A percentile compares a stretch with the other conserved stretches of the same genome.
Evolutionary conservation across 176 grass and related monocot species (phyloP).

Genomic region (Tillandsia fasciculata): DNA sequence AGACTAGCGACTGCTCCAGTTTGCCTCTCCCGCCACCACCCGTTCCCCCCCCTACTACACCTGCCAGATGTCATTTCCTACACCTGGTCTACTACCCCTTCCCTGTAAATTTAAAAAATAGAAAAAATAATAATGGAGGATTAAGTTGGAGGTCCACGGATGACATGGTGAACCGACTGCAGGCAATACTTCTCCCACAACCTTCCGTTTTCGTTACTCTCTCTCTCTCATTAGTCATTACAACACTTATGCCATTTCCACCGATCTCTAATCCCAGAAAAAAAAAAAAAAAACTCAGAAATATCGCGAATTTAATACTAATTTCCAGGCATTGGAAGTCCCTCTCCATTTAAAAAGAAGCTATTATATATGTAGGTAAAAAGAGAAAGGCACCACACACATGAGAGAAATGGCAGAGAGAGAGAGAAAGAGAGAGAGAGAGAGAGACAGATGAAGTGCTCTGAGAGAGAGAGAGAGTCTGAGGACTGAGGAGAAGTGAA

Average conservation of each 20-base stretch:
- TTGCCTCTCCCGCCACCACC: neutral
- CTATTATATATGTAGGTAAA: neutral
- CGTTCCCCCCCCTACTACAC: neutral
- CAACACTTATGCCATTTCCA: neutral
- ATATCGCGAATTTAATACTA: neutral
- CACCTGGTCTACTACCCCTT: too few species aligned
- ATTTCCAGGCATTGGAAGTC: neutral
- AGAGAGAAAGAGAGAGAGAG: neutral
- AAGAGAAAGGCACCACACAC: too few species aligned
- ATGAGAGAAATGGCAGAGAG: too few species aligned
- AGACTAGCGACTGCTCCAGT: too few species aligned
- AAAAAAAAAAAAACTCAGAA: neutral
- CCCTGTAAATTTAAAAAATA: too few species aligned
- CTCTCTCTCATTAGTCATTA: neutral
- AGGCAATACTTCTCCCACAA: neutral
- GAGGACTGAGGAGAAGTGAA: conserved; percentile 12
- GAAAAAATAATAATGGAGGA: too few species aligned
- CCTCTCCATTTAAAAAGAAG: neutral
- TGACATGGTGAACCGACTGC: too few species aligned
- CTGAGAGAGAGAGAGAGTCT: neutral
- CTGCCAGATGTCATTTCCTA: neutral
- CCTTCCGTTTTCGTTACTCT: neutral
- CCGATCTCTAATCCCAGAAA: neutral
- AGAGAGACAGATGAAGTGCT: neutral
- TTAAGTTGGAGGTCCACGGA: too few species aligned